Percentiles rank a stretch among this genome's conserved stretches.
Conservation (phyloP, 257 asterid genomes). For the Ophiorrhiza pumila region DNA sequence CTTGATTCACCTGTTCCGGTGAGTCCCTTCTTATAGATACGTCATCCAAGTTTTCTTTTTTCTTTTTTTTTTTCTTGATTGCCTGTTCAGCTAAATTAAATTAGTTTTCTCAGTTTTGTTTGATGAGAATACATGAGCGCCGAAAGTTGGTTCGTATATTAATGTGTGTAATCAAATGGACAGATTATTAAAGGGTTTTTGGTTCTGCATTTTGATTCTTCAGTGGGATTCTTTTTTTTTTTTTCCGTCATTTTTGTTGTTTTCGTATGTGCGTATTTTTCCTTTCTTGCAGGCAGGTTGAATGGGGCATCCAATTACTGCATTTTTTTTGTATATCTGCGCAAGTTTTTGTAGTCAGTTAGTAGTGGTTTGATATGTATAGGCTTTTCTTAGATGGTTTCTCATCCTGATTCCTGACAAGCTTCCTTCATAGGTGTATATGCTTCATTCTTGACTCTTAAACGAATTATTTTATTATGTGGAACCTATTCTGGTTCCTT, state of each 20-base stretch:
- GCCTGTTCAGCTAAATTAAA: not conserved
- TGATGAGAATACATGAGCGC: not conserved
- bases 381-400: no score
- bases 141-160: not conserved
- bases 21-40: not conserved
- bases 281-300: no score
- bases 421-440: not conserved
- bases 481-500: not conserved
- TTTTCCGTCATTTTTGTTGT: not conserved
- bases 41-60: not conserved
- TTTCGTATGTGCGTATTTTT: not conserved
- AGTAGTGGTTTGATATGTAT: not conserved
- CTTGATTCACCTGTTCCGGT: slow-evolving; percentile 5
- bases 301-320: not conserved
- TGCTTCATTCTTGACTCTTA: not conserved
- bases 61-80: not conserved
- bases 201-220: not conserved
- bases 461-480: not conserved
- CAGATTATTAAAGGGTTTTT: not conserved
- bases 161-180: not conserved
- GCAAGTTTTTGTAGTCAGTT: not conserved
- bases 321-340: not conserved
- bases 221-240: not conserved
- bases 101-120: not conserved
- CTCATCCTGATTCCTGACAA: no score